A percentile compares a stretch with the other conserved stretches of the same genome.
phyloP scores from a whole-genome alignment of 2,329 filamentous ascomycete genomes.

The Hypomyces perniciosus region DNA sequence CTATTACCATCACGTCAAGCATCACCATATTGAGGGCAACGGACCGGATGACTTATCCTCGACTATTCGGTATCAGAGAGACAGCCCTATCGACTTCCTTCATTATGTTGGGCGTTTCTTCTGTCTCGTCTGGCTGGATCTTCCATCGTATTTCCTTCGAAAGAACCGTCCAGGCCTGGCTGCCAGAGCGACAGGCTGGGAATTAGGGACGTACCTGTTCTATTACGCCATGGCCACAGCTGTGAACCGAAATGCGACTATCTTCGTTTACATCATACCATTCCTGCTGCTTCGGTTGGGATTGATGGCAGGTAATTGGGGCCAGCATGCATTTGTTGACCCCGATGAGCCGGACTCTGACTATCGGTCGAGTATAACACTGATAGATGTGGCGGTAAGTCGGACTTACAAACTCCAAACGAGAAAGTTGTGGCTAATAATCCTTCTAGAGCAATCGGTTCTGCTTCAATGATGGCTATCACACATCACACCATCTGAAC shows the following conservation, averaged over 20 bases:
- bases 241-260: slow-evolving; percentile 49
- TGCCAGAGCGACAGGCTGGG: slow-evolving; percentile 53
- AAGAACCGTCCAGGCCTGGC: slow-evolving; percentile 54
- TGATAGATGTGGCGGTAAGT: slow-evolving; percentile 71
- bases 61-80: slow-evolving; percentile 70
- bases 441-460: slow-evolving; percentile 63
- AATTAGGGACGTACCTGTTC: slow-evolving; percentile 50
- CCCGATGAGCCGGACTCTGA: slow-evolving; percentile 69
- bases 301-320: slow-evolving; percentile 80
- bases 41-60: slow-evolving; percentile 70
- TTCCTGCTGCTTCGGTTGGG: slow-evolving; percentile 61
- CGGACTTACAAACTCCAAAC: neutral
- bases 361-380: slow-evolving; percentile 70
- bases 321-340: slow-evolving; percentile 77
- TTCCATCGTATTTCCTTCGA: slow-evolving; percentile 65
- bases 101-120: slow-evolving; percentile 69
- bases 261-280: slow-evolving; percentile 62
- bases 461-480: slow-evolving; percentile 79
- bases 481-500: slow-evolving; percentile 76
- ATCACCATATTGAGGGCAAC: slow-evolving; percentile 78
- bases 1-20: slow-evolving; percentile 81
- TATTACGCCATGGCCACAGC: slow-evolving; percentile 43
- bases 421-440: slow-evolving; percentile 1
- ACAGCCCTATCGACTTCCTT: slow-evolving; percentile 60
- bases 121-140: slow-evolving; percentile 67